Conservation (phyloP, 208 protist genomes). For the Trypanosoma mega region DNA sequence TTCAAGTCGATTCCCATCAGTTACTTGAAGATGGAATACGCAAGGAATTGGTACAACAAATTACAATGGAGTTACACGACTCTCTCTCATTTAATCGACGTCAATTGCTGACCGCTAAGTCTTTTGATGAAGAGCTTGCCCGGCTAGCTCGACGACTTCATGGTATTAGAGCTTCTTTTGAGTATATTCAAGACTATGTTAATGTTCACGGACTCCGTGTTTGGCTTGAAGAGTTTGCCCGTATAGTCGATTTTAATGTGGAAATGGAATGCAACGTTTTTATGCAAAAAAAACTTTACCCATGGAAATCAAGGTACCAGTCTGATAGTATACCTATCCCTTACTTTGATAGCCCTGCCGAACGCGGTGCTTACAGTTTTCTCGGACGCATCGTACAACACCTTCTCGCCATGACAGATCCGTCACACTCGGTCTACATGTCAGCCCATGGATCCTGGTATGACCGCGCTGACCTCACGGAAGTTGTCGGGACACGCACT, state of each 20-base stretch:
- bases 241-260: constrained; percentile 96
- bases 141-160: constrained; percentile 74
- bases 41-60: constrained; percentile 90
- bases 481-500: constrained; percentile 84
- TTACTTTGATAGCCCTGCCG: constrained; percentile 61
- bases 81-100: constrained; percentile 63
- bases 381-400: constrained; percentile 93
- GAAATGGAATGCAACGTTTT: constrained; percentile 97
- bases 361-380: constrained; percentile 60
- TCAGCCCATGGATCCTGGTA: constrained; percentile 88
- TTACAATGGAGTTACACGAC: constrained; percentile 70
- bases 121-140: constrained; percentile 76
- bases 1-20: constrained; percentile 95
- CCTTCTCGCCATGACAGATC: constrained; percentile 87
- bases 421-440: constrained; percentile 76
- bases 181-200: constrained; percentile 98
- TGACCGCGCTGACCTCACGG: constrained; percentile 38
- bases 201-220: constrained; percentile 96
- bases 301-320: constrained; percentile 90
- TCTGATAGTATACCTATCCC: constrained; percentile 93
- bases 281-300: constrained; percentile 91
- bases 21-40: constrained; percentile 97
- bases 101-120: constrained; percentile 29
- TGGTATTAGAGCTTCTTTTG: constrained; percentile 93
- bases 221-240: constrained; percentile 96